phyloP scores from a whole-genome alignment of 2,329 filamentous ascomycete species.

The Ascochyta fabae region DNA sequence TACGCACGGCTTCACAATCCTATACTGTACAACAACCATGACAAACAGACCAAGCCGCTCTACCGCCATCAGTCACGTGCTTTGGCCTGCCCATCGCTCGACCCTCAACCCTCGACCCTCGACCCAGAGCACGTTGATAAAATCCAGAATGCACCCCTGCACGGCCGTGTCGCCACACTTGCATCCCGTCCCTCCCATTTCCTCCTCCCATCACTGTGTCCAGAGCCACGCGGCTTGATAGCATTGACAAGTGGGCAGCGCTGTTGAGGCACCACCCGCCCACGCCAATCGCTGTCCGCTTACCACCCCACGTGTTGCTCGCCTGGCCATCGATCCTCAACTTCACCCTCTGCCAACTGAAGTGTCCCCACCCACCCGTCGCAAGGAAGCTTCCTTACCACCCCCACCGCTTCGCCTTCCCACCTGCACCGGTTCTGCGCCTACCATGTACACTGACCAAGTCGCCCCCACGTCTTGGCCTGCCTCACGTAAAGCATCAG shows the following conservation, averaged over 20 bases:
- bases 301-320: constrained; percentile 31
- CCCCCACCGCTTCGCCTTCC: constrained; percentile 31
- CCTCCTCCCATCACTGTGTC: background rate
- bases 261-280: constrained; percentile 11
- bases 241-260: constrained; percentile 18
- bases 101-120: too few species aligned
- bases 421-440: constrained; percentile 18
- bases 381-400: constrained; percentile 25
- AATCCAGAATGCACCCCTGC: constrained; percentile 2
- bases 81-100: constrained; percentile 16
- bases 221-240: constrained; percentile 15
- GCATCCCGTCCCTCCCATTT: constrained; percentile 12
- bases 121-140: background rate
- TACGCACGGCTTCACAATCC: constrained; percentile 21
- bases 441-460: constrained; percentile 12
- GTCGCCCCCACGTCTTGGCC: constrained; percentile 32
- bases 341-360: constrained; percentile 22
- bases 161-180: constrained; percentile 24
- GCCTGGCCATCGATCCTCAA: constrained; percentile 18
- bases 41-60: constrained; percentile 16
- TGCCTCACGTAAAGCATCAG: constrained; percentile 29
- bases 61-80: constrained; percentile 19
- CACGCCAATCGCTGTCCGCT: constrained; percentile 33
- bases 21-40: constrained; percentile 25
- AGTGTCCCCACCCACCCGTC: constrained; percentile 18